Conservation (phyloP, 306 rosid species). For the Oxytropis ochrocephala region DNA sequence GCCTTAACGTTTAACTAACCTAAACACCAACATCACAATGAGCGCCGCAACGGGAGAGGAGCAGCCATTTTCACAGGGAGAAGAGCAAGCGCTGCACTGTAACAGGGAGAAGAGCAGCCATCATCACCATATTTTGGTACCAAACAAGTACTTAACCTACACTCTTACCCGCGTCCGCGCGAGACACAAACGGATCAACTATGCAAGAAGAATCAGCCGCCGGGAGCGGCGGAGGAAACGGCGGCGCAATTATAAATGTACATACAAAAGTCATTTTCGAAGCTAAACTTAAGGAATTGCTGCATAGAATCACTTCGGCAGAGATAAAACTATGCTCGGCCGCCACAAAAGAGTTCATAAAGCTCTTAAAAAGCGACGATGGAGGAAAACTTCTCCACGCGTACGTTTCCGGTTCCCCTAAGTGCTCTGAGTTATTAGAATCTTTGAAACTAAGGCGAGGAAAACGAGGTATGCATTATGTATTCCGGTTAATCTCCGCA, state of each 20-base stretch:
- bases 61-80: too few species aligned
- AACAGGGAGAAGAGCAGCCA: too few species aligned
- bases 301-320: conserved; percentile 34
- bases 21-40: too few species aligned
- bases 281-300: conserved; percentile 29
- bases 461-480: conserved; percentile 47
- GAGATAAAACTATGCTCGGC: conserved; percentile 47
- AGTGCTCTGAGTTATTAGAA: conserved; percentile 62
- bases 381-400: conserved; percentile 40
- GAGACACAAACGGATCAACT: too few species aligned
- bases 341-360: conserved; percentile 40
- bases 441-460: conserved; percentile 74
- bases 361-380: conserved; percentile 21
- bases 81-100: too few species aligned
- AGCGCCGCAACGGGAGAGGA: too few species aligned
- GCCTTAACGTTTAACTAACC: too few species aligned
- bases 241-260: conserved; percentile 12
- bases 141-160: too few species aligned
- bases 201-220: conserved; percentile 18
- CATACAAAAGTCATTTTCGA: conserved; percentile 26
- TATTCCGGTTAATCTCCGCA: conserved; percentile 36
- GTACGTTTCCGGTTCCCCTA: conserved; percentile 49
- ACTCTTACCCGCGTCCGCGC: too few species aligned
- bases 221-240: background rate
- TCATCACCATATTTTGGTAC: too few species aligned